Evolutionary conservation across 495 filamentous ascomycete species (phyloP).

Genomic region (Tricharina praecox): DNA sequence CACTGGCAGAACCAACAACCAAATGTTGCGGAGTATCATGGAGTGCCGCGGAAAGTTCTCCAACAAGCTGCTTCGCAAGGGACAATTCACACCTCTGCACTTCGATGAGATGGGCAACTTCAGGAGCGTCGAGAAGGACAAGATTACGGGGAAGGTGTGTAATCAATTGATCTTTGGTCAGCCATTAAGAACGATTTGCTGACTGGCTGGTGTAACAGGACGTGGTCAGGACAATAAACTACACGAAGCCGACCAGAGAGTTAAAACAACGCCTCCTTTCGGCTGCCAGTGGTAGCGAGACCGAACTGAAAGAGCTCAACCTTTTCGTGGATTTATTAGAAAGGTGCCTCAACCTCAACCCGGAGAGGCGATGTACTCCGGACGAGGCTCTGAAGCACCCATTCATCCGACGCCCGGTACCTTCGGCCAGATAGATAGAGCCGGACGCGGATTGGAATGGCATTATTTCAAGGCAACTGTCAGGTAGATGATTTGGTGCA

Average conservation of each 20-base stretch:
- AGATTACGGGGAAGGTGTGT: constrained; percentile 61
- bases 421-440: background rate
- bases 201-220: constrained; percentile 31
- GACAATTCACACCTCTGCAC: constrained; percentile 53
- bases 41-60: constrained; percentile 89
- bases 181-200: too few species aligned
- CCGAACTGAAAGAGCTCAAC: constrained; percentile 59
- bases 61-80: constrained; percentile 66
- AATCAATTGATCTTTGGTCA: too few species aligned
- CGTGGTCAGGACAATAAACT: constrained; percentile 48
- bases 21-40: constrained; percentile 91
- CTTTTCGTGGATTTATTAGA: constrained; percentile 76
- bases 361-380: constrained; percentile 81
- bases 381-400: constrained; percentile 76
- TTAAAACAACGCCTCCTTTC: constrained; percentile 58
- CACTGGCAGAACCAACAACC: constrained; percentile 86
- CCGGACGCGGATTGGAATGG: too few species aligned
- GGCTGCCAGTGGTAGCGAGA: constrained; percentile 55
- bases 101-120: constrained; percentile 84
- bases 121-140: constrained; percentile 68
- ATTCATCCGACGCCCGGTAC: constrained; percentile 37
- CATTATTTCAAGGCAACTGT: too few species aligned
- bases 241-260: constrained; percentile 68
- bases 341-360: constrained; percentile 71
- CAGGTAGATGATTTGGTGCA: too few species aligned